Conservation (phyloP, 2,329 filamentous ascomycete genomes). For the Thelonectria blattea region DNA sequence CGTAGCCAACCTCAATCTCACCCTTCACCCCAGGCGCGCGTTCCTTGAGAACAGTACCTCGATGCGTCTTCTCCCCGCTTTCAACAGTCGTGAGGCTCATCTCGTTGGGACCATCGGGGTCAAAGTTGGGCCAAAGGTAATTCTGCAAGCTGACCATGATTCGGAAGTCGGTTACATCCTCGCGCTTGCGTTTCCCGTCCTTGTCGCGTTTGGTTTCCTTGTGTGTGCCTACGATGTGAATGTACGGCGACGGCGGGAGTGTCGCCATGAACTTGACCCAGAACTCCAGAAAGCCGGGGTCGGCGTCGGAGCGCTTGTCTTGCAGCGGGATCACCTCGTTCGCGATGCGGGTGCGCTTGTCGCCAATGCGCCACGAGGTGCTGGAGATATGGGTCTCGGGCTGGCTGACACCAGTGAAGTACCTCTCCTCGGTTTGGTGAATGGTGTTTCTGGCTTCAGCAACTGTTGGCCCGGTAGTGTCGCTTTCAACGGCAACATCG, state of each 20-base stretch:
- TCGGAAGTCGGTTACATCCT: constrained; percentile 27
- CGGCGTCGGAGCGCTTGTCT: constrained; percentile 23
- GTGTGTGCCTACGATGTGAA: constrained; percentile 27
- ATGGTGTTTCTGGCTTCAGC: background rate
- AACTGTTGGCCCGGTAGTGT: background rate
- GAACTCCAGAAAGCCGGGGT: constrained; percentile 20
- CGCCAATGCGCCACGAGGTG: constrained; percentile 20
- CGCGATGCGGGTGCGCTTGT: constrained; percentile 25
- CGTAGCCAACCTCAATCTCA: constrained; percentile 29
- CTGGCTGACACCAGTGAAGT: constrained; percentile 1
- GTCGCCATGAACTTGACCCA: constrained; percentile 25
- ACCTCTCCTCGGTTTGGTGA: background rate
- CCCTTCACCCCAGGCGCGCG: constrained; percentile 25
- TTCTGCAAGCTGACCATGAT: constrained; percentile 32
- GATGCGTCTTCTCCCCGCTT: constrained; percentile 30
- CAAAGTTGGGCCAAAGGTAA: constrained; percentile 32
- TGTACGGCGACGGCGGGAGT: constrained; percentile 28
- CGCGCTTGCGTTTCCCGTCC: constrained; percentile 23
- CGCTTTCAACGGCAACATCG: background rate
- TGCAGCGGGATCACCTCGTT: constrained; percentile 26
- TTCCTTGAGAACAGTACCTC: constrained; percentile 27
- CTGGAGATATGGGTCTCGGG: constrained; percentile 20
- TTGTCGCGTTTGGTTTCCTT: constrained; percentile 24
- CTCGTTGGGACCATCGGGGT: background rate
- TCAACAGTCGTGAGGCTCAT: constrained; percentile 25